These are phyloP conservation scores for Aquilaria agallochum DNA, from an alignment of 441 rosid species.

Conservation along the genomic window DNA sequence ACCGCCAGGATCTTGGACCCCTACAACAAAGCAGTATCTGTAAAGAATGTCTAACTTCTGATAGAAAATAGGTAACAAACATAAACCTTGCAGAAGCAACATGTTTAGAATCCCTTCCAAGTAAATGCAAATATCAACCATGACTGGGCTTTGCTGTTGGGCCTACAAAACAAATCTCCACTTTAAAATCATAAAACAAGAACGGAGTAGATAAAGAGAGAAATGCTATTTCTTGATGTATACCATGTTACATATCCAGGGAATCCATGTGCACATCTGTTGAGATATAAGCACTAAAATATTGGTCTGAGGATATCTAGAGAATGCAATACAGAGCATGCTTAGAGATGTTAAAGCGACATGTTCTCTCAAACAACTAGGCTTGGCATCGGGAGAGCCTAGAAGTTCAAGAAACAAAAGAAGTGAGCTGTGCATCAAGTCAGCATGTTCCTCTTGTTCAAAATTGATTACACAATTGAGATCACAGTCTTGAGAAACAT, in stretches of 20 bases:
- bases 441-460: slow-evolving; percentile 57
- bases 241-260: slow-evolving; percentile 90
- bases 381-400: slow-evolving; percentile 41
- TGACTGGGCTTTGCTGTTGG: slow-evolving; percentile 35
- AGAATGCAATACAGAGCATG: slow-evolving; percentile 80
- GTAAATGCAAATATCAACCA: slow-evolving; percentile 54
- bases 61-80: too few relatives aligned
- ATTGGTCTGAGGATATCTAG: slow-evolving; percentile 46
- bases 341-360: slow-evolving; percentile 76
- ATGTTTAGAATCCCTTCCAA: slow-evolving; percentile 78
- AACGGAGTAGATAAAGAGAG: slow-evolving; percentile 17
- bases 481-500: slow-evolving; percentile 30
- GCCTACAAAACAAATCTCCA: slow-evolving; percentile 44
- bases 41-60: too few relatives aligned
- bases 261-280: slow-evolving; percentile 73
- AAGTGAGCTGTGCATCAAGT: slow-evolving; percentile 44
- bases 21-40: too few relatives aligned
- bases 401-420: slow-evolving; percentile 59
- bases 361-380: slow-evolving; percentile 48
- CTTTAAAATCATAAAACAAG: slow-evolving; percentile 15
- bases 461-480: slow-evolving; percentile 27
- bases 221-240: slow-evolving; percentile 10
- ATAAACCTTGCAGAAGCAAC: slow-evolving; percentile 59
- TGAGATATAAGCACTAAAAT: slow-evolving; percentile 55
- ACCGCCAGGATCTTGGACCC: too few relatives aligned